Percentiles rank a stretch among this genome's conserved stretches.
Conservation (phyloP, 768 basidiomycete species). For the Cystofilobasidium bisporidii region DNA sequence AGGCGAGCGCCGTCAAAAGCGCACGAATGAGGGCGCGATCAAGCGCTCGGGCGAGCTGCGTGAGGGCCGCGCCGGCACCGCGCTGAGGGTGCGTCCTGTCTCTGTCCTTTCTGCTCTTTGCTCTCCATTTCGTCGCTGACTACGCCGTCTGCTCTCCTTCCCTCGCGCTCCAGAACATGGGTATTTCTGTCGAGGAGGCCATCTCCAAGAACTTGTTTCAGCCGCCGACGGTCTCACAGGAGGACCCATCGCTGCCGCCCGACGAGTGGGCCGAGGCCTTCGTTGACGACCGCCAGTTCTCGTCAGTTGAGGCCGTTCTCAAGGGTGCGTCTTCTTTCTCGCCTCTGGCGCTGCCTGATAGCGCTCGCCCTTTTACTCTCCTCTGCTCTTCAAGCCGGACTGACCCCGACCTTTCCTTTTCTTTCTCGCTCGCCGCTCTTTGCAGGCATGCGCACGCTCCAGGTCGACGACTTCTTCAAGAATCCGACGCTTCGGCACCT, state of each 20-base stretch:
- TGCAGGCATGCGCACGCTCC: slow-evolving; percentile 46
- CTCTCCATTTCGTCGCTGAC: background rate
- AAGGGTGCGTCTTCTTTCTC: slow-evolving; percentile 31
- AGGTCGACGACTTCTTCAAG: slow-evolving; percentile 82
- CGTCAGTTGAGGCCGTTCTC: slow-evolving; percentile 33
- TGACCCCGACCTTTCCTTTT: background rate
- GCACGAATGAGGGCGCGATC: slow-evolving; percentile 3
- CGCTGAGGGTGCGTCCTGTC: slow-evolving; percentile 21
- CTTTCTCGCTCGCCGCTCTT: background rate
- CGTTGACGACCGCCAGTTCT: slow-evolving; percentile 44
- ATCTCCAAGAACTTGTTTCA: slow-evolving; percentile 19
- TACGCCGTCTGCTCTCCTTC: slow-evolving; percentile 1
- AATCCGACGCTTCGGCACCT: slow-evolving; percentile 77
- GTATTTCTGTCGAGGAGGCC: slow-evolving; percentile 61
- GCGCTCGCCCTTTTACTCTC: background rate
- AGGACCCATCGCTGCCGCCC: slow-evolving; percentile 70
- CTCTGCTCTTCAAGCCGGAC: too few relatives aligned
- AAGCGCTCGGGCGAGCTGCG: slow-evolving; percentile 9
- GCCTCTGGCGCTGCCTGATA: background rate
- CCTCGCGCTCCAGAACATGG: slow-evolving; percentile 56
- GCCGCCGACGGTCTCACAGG: slow-evolving; percentile 53
- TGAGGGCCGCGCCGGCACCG: slow-evolving; percentile 22
- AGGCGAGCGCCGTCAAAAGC: slow-evolving; percentile 33
- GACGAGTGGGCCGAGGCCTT: slow-evolving; percentile 76
- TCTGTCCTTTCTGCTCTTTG: background rate